These are phyloP conservation scores for Tylopilus plumbeoviolaceoides DNA, from an alignment of 768 basidiomycete species.

Conservation along the genomic window DNA sequence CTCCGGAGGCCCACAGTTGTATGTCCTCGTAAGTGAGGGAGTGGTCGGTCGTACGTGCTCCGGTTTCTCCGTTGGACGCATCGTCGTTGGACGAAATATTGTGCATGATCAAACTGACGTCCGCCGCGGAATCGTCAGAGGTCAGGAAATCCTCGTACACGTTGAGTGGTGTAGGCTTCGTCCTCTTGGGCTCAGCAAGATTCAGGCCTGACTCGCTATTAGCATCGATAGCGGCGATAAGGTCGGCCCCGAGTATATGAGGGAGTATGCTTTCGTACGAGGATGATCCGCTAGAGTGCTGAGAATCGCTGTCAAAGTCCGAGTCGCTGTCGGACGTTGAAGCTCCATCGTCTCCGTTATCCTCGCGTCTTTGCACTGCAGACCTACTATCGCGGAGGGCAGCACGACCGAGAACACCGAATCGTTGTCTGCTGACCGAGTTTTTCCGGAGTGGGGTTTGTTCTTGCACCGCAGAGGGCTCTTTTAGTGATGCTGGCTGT, in stretches of 20 bases:
- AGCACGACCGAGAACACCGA: constrained; percentile 21
- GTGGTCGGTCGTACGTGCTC: constrained; percentile 3
- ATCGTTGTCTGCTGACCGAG: not conserved
- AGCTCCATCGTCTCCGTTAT: not conserved
- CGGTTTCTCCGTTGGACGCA: constrained; percentile 6
- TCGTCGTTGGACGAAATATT: constrained; percentile 12
- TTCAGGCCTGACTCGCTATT: constrained; percentile 25
- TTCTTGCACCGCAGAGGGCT: not conserved
- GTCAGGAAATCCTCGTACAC: constrained; percentile 8
- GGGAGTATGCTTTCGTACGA: constrained; percentile 19
- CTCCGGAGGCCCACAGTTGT: constrained; percentile 23
- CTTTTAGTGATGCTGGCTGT: not conserved
- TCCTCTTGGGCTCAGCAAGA: constrained; percentile 1
- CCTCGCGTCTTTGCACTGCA: not conserved
- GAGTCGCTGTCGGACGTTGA: constrained; percentile 17
- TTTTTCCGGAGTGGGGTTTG: not conserved
- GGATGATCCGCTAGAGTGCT: constrained; percentile 19
- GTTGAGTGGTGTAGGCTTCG: not conserved
- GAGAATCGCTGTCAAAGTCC: constrained; percentile 17
- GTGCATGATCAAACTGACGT: constrained; percentile 23
- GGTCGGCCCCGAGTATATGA: constrained; percentile 25
- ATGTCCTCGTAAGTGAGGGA: constrained; percentile 23
- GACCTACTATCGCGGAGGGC: constrained; percentile 18
- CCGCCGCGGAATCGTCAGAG: constrained; percentile 16
- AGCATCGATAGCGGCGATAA: constrained; percentile 25